Conservation (phyloP, 2,329 filamentous ascomycete genomes). For the Chaetomium olivaceum region DNA sequence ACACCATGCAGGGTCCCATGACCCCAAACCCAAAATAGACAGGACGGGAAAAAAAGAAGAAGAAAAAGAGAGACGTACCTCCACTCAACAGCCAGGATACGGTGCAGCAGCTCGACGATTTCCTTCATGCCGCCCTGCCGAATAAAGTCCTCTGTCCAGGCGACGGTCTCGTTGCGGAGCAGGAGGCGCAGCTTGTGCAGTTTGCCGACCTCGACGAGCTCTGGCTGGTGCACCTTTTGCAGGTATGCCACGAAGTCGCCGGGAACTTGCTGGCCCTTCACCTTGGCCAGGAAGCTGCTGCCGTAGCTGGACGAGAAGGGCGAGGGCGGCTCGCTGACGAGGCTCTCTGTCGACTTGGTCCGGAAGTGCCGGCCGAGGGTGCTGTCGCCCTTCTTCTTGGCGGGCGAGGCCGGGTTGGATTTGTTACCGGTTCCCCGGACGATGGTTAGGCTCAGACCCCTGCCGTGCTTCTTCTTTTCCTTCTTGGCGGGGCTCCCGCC, state of each 20-base stretch:
- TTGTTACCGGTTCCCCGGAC: conserved; percentile 58
- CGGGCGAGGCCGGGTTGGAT: conserved; percentile 62
- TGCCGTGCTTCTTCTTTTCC: conserved; percentile 58
- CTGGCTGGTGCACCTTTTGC: conserved; percentile 75
- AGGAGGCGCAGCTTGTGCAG: conserved; percentile 89
- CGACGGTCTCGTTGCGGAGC: conserved; percentile 89
- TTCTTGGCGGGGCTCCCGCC: conserved; percentile 43
- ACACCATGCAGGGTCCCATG: conserved; percentile 18
- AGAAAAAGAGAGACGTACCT: conserved; percentile 56
- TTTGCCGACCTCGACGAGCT: conserved; percentile 88
- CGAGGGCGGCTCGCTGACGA: conserved; percentile 61
- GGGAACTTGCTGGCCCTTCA: conserved; percentile 72
- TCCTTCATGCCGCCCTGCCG: conserved; percentile 88
- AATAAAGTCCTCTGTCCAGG: conserved; percentile 93
- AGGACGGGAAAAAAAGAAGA: not conserved
- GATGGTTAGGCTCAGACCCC: conserved; percentile 78
- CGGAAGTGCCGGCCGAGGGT: conserved; percentile 65
- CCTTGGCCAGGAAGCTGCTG: conserved; percentile 62
- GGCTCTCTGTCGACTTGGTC: conserved; percentile 71
- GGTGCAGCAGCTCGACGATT: conserved; percentile 79
- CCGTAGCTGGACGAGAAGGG: conserved; percentile 41
- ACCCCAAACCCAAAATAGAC: not conserved
- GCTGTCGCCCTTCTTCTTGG: conserved; percentile 69
- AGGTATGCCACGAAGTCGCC: conserved; percentile 86
- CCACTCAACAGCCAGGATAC: conserved; percentile 97